A percentile compares a stretch with the other conserved stretches of the same genome.
phyloP scores from a whole-genome alignment of 2,329 filamentous ascomycete species.

The Colletotrichum gloeosporioides region DNA sequence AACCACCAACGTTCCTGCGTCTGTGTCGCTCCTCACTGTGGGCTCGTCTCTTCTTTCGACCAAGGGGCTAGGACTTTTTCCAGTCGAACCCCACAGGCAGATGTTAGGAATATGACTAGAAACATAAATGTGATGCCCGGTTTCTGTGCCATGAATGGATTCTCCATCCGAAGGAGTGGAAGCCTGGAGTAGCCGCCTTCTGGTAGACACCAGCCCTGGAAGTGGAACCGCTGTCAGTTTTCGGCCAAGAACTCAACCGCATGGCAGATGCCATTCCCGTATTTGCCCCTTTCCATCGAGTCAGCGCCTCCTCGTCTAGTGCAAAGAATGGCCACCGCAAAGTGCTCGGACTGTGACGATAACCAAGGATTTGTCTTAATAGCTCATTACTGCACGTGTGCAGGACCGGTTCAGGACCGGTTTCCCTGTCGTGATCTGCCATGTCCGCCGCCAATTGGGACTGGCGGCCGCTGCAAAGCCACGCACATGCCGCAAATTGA shows the following conservation, averaged over 20 bases:
- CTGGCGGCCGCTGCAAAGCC: neutral
- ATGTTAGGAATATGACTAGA: neutral
- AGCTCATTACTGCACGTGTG: neutral
- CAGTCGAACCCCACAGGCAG: neutral
- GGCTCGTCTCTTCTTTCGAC: neutral
- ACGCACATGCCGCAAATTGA: neutral
- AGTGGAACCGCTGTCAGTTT: neutral
- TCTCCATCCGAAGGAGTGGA: neutral
- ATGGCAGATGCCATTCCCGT: neutral
- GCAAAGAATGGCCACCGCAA: neutral
- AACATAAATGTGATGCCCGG: neutral
- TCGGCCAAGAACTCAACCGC: neutral
- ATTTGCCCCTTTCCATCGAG: neutral
- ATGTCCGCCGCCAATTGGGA: neutral
- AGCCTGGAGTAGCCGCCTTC: neutral
- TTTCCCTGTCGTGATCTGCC: neutral
- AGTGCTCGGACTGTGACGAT: neutral
- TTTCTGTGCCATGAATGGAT: neutral
- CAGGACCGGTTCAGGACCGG: neutral
- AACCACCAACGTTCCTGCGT: neutral
- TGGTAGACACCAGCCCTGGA: neutral
- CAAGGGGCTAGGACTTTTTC: neutral
- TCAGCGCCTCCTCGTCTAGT: neutral
- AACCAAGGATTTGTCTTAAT: neutral
- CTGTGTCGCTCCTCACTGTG: neutral